These are phyloP conservation scores for Termitomyces sp. DNA, from an alignment of 768 basidiomycete genomes.

Conservation along the genomic window DNA sequence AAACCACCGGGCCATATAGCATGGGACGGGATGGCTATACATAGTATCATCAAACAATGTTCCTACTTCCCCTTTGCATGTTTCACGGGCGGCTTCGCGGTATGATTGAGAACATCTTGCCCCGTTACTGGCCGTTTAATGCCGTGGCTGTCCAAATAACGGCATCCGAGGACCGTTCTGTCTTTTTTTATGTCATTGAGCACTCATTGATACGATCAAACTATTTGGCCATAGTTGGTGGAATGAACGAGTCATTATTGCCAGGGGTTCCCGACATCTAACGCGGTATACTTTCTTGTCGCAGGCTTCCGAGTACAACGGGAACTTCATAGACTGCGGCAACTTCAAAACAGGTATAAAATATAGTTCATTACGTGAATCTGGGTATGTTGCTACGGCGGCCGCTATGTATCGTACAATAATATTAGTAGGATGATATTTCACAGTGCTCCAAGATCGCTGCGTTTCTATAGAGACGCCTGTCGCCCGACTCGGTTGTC, in stretches of 20 bases:
- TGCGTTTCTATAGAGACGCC: constrained; percentile 16
- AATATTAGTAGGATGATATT: neutral
- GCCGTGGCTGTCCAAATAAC: neutral
- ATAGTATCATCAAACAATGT: neutral
- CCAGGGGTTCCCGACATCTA: too few species aligned
- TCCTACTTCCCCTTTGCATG: neutral
- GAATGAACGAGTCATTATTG: neutral
- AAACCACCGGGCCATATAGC: neutral
- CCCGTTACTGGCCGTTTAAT: neutral
- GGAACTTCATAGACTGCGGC: neutral
- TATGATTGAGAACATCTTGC: constrained; percentile 8
- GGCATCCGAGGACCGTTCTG: neutral
- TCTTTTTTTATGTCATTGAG: neutral
- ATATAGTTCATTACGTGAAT: neutral
- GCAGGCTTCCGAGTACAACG: neutral
- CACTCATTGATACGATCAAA: neutral
- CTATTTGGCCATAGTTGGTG: neutral
- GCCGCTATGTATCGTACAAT: constrained; percentile 1
- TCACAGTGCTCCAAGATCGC: neutral
- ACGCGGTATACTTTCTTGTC: neutral
- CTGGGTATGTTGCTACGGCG: neutral
- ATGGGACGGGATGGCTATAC: neutral
- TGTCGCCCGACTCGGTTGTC: constrained; percentile 31
- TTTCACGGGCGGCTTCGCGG: neutral
- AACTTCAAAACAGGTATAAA: neutral